Conservation (phyloP, 306 rosid genomes). For the Fagus crenata region DNA sequence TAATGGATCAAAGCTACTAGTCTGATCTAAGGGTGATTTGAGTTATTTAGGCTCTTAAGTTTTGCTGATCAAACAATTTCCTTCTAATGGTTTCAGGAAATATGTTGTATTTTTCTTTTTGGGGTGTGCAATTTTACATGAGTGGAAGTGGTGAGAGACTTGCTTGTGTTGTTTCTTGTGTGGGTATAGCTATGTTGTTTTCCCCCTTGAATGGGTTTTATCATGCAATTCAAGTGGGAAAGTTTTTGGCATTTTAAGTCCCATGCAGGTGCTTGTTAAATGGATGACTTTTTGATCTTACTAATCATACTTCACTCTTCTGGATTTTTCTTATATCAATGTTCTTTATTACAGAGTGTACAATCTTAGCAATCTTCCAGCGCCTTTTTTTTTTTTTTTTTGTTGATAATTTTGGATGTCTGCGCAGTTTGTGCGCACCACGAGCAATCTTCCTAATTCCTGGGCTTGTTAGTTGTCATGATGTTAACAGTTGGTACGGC, state of each 20-base stretch:
- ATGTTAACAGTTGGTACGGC: too few species aligned
- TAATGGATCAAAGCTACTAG: constrained; percentile 19
- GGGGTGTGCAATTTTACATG: constrained; percentile 46
- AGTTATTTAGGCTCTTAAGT: constrained; percentile 25
- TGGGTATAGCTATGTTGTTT: constrained; percentile 38
- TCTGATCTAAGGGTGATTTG: constrained; percentile 39
- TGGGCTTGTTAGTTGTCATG: too few species aligned
- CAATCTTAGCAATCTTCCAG: too few species aligned
- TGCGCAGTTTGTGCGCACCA: too few species aligned
- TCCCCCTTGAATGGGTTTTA: constrained; percentile 62
- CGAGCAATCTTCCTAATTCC: too few species aligned
- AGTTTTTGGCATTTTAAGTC: constrained; percentile 44
- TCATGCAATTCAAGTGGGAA: constrained; percentile 69
- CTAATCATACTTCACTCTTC: constrained; percentile 14
- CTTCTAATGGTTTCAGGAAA: constrained; percentile 36
- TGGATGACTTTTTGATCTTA: constrained; percentile 19
- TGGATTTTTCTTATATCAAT: not conserved
- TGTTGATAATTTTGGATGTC: too few species aligned
- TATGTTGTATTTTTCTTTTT: constrained; percentile 30
- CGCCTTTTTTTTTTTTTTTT: too few species aligned
- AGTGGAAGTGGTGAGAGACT: constrained; percentile 33
- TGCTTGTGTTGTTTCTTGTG: constrained; percentile 39
- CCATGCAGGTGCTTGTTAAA: constrained; percentile 37
- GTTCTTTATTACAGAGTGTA: too few species aligned
- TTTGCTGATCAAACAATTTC: constrained; percentile 33